Percentiles rank a stretch among this genome's conserved stretches.
These are phyloP conservation scores for Pseudocercospora pini-densiflorae DNA, from an alignment of 2,329 filamentous ascomycete species.

Conservation along the genomic window DNA sequence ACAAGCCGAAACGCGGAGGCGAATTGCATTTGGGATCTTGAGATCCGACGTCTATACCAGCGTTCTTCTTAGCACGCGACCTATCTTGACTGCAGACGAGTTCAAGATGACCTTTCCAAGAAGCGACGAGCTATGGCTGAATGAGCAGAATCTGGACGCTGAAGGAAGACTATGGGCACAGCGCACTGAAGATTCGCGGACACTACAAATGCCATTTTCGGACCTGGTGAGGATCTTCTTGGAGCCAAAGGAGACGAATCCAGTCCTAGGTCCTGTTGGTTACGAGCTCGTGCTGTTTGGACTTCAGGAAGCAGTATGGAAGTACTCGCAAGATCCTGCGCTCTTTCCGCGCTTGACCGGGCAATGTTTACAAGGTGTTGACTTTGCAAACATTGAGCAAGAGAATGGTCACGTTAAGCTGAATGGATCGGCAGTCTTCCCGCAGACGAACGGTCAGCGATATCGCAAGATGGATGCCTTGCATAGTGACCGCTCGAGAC, in stretches of 20 bases:
- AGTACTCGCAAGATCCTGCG: conserved; percentile 27
- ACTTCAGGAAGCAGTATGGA: conserved; percentile 26
- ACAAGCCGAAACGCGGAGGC: conserved; percentile 14
- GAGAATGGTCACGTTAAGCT: not conserved
- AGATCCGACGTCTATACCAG: conserved; percentile 25
- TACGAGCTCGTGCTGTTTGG: conserved; percentile 26
- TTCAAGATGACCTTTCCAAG: conserved; percentile 24
- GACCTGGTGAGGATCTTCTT: conserved; percentile 26
- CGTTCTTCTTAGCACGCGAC: conserved; percentile 22
- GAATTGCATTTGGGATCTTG: conserved; percentile 24
- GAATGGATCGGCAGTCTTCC: not conserved
- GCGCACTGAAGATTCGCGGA: conserved; percentile 12
- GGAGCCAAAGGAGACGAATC: conserved; percentile 22
- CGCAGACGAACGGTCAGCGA: not conserved
- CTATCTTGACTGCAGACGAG: conserved; percentile 24
- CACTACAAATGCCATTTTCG: conserved; percentile 24
- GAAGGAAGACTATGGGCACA: conserved; percentile 13
- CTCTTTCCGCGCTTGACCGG: conserved; percentile 24
- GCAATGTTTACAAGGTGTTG: conserved; percentile 4
- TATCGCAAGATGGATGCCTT: conserved; percentile 12
- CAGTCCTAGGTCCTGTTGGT: conserved; percentile 21
- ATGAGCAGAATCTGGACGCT: conserved; percentile 2
- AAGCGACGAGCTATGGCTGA: conserved; percentile 20
- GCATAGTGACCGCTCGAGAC: conserved; percentile 14
- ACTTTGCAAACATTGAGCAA: conserved; percentile 3